Percentiles rank a stretch among this genome's conserved stretches.
Evolutionary conservation across 345 rosid species (phyloP).

Genomic region (Rubroshorea leprosula): DNA sequence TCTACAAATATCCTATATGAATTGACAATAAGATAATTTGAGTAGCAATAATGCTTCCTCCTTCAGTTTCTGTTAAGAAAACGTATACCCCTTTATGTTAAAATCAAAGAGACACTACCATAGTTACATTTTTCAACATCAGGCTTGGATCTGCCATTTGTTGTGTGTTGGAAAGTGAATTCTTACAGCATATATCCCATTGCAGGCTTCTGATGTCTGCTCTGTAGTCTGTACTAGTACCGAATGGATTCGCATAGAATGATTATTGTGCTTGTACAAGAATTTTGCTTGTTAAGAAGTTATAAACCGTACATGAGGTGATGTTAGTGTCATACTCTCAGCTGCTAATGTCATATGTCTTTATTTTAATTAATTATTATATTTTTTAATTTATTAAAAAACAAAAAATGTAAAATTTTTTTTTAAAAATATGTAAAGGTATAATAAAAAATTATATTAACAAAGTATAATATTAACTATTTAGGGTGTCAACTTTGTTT

Average conservation of each 20-base stretch:
- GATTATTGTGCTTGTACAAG: slow-evolving; percentile 18
- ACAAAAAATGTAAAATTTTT: too few species aligned
- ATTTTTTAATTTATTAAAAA: too few species aligned
- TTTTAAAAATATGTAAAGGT: too few species aligned
- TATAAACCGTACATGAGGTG: too few species aligned
- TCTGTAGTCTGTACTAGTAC: slow-evolving; percentile 21
- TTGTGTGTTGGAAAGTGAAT: slow-evolving; percentile 25
- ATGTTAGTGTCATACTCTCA: too few species aligned
- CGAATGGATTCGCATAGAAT: slow-evolving; percentile 12
- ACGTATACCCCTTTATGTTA: slow-evolving; percentile 19
- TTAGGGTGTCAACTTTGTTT: too few species aligned
- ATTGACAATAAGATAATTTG: slow-evolving; percentile 29
- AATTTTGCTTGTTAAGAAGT: background rate
- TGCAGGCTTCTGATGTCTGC: slow-evolving; percentile 19
- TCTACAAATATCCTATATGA: slow-evolving; percentile 9
- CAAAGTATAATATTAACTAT: too few species aligned
- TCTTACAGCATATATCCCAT: slow-evolving; percentile 15
- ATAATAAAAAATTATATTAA: too few species aligned
- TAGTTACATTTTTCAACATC: slow-evolving; percentile 24
- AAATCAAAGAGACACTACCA: slow-evolving; percentile 16
- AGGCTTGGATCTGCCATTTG: slow-evolving; percentile 20
- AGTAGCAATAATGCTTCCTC: slow-evolving; percentile 18
- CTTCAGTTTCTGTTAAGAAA: slow-evolving; percentile 16
- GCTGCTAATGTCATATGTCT: too few species aligned
- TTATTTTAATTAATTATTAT: too few species aligned